Conservation (phyloP, 2,329 filamentous ascomycete genomes). For the Phyllosticta citribraziliensis region DNA sequence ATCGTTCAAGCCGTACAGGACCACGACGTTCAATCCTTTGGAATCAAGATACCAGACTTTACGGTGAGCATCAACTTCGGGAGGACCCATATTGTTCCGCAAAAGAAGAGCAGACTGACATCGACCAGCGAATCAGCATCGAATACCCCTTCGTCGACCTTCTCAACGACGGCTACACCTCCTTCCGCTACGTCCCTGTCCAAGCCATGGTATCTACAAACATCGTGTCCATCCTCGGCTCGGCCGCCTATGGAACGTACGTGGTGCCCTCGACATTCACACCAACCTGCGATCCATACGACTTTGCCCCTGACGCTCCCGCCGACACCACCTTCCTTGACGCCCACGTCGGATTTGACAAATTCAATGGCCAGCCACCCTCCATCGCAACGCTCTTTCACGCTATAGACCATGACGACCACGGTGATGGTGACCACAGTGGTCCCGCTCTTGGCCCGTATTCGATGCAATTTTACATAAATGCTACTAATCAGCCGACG, state of each 20-base stretch:
- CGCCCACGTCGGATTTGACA: slow-evolving; percentile 13
- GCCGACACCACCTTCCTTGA: slow-evolving; percentile 14
- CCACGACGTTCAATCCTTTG: slow-evolving; percentile 40
- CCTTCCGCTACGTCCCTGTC: slow-evolving; percentile 42
- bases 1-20: slow-evolving; percentile 42
- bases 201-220: slow-evolving; percentile 39
- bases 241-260: slow-evolving; percentile 37
- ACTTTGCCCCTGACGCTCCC: background rate
- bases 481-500: slow-evolving; percentile 46
- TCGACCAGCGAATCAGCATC: slow-evolving; percentile 39
- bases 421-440: background rate
- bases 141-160: slow-evolving; percentile 49
- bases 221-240: slow-evolving; percentile 35
- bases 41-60: slow-evolving; percentile 38
- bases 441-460: slow-evolving; percentile 18
- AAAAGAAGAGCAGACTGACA: background rate
- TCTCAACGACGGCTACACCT: slow-evolving; percentile 40
- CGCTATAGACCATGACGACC: slow-evolving; percentile 14
- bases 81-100: background rate
- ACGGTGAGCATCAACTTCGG: slow-evolving; percentile 28
- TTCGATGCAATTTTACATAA: slow-evolving; percentile 36
- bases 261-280: slow-evolving; percentile 36
- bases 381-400: slow-evolving; percentile 14
- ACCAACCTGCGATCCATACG: slow-evolving; percentile 43
- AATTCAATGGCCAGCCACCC: slow-evolving; percentile 9